These are phyloP conservation scores for Mycocentrospora acerina DNA, from an alignment of 2,329 filamentous ascomycete genomes.

Conservation along the genomic window DNA sequence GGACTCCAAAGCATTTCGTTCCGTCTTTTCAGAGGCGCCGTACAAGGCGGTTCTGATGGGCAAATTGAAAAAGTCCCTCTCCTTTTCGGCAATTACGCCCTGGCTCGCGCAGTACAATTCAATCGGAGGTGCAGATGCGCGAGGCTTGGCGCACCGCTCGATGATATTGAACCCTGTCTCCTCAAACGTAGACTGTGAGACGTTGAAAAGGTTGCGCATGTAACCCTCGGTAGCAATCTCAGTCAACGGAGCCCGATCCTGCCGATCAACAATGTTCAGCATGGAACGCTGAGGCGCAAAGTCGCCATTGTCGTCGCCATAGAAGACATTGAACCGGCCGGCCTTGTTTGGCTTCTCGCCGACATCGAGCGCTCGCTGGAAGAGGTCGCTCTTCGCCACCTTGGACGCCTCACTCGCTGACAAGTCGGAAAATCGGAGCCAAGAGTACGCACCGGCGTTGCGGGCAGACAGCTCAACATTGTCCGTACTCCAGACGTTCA, in stretches of 20 bases:
- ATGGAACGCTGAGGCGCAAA: slow-evolving; percentile 75
- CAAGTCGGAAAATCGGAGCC: slow-evolving; percentile 81
- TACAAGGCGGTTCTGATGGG: slow-evolving; percentile 74
- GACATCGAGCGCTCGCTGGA: slow-evolving; percentile 70
- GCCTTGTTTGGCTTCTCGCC: slow-evolving; percentile 57
- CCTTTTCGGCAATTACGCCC: slow-evolving; percentile 63
- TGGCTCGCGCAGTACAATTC: slow-evolving; percentile 75
- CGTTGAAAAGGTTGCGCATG: slow-evolving; percentile 75
- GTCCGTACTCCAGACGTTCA: slow-evolving; percentile 88
- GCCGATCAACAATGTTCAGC: slow-evolving; percentile 75
- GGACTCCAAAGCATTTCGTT: slow-evolving; percentile 72
- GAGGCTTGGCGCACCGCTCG: slow-evolving; percentile 78
- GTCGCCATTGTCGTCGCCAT: slow-evolving; percentile 64
- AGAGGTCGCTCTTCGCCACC: slow-evolving; percentile 68
- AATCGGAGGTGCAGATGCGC: slow-evolving; percentile 81
- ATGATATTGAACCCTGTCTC: slow-evolving; percentile 73
- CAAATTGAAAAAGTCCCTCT: slow-evolving; percentile 76
- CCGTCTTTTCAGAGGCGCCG: slow-evolving; percentile 63
- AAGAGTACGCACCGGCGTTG: slow-evolving; percentile 74
- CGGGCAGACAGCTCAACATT: slow-evolving; percentile 68
- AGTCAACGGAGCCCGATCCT: slow-evolving; percentile 65
- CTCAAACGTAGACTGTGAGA: slow-evolving; percentile 66
- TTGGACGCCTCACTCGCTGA: slow-evolving; percentile 72
- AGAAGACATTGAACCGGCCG: slow-evolving; percentile 66
- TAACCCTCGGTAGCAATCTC: slow-evolving; percentile 72